phyloP scores from a whole-genome alignment of 1,284 basidiomycete genomes.

The Malassezia psittaci region DNA sequence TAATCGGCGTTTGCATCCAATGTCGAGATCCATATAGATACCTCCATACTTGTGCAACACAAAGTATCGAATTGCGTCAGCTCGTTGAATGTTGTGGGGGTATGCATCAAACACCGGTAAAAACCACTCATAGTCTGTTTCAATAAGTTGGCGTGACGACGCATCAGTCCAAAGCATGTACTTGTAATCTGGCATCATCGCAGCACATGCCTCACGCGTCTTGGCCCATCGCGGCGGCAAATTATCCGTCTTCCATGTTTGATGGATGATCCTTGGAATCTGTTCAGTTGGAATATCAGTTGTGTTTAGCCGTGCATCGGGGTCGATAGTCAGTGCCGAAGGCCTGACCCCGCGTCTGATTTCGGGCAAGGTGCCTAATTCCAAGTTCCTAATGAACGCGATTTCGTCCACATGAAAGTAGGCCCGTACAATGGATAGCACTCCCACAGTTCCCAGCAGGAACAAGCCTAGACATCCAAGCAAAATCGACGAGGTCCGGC shows the following conservation, averaged over 20 bases:
- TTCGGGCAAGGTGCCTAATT: conserved; percentile 42
- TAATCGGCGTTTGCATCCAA: conserved; percentile 80
- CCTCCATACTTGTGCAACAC: conserved; percentile 86
- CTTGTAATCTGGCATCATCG: conserved; percentile 67
- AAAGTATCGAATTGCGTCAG: conserved; percentile 96
- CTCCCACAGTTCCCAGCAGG: conserved; percentile 78
- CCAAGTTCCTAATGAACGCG: conserved; percentile 34
- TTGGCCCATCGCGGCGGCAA: conserved; percentile 72
- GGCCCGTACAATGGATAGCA: conserved; percentile 78
- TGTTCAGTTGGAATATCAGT: conserved; percentile 25
- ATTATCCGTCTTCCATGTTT: conserved; percentile 90
- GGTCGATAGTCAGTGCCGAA: conserved; percentile 22
- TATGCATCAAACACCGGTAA: conserved; percentile 85
- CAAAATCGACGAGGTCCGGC: conserved; percentile 47
- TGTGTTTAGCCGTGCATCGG: neutral
- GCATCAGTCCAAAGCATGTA: conserved; percentile 97
- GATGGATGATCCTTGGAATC: conserved; percentile 87
- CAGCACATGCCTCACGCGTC: conserved; percentile 47
- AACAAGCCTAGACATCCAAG: conserved; percentile 71
- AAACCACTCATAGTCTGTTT: conserved; percentile 78
- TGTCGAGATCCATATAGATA: conserved; percentile 91
- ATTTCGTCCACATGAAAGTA: conserved; percentile 64
- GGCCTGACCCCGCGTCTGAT: conserved; percentile 28
- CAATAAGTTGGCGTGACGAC: conserved; percentile 77
- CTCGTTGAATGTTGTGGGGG: conserved; percentile 85